Percentiles rank a stretch among this genome's conserved stretches.
Conservation (phyloP, 2,329 filamentous ascomycete genomes). For the Claviceps maximensis region DNA sequence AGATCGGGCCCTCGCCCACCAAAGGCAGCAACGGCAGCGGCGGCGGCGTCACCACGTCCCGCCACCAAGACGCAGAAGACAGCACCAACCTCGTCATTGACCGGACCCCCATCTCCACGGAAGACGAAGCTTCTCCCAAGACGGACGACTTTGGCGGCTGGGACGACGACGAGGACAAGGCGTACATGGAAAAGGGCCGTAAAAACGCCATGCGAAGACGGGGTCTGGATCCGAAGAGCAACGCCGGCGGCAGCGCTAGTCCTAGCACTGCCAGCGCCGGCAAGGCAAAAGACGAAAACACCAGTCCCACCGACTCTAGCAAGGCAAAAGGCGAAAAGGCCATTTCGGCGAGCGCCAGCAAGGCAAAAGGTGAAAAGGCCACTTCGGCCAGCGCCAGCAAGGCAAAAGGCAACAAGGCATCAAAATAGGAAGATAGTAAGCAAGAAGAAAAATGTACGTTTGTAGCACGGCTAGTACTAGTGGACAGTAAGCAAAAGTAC, state of each 20-base stretch:
- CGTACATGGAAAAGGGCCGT: conserved; percentile 61
- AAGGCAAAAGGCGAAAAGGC: too few relatives aligned
- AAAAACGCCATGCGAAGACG: conserved; percentile 60
- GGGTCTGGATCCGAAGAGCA: conserved; percentile 57
- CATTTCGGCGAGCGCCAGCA: too few relatives aligned
- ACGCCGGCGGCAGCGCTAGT: too few relatives aligned
- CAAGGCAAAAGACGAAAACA: neutral
- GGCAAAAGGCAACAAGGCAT: too few relatives aligned
- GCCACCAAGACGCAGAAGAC: neutral
- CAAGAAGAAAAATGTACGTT: too few relatives aligned
- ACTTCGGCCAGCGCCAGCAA: too few relatives aligned
- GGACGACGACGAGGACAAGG: conserved; percentile 58
- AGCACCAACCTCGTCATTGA: conserved; percentile 41
- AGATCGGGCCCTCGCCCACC: conserved; percentile 63
- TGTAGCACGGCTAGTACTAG: too few relatives aligned
- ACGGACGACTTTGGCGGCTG: conserved; percentile 56
- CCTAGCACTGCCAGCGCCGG: conserved; percentile 15
- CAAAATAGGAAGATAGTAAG: too few relatives aligned
- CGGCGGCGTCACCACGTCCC: conserved; percentile 7
- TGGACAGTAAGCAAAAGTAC: too few relatives aligned
- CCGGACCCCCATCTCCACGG: conserved; percentile 49
- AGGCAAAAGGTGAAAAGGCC: too few relatives aligned
- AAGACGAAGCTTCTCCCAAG: conserved; percentile 22
- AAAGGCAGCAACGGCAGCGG: conserved; percentile 23
- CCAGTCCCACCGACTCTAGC: too few relatives aligned